Conservation (phyloP, 805 yeast species). For the Wickerhamiella allomyrinae region DNA sequence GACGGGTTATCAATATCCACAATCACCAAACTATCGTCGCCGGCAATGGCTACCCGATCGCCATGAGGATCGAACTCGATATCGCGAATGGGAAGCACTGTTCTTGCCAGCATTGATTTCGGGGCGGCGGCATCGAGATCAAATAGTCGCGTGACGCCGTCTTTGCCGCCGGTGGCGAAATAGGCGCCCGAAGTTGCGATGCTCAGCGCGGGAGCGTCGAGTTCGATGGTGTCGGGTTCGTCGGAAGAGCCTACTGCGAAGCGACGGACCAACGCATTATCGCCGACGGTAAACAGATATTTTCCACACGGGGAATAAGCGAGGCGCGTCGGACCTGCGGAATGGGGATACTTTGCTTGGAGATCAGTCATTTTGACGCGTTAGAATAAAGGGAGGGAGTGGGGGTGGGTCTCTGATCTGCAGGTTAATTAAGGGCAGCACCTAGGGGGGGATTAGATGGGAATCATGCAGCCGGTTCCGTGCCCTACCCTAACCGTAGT, state of each 20-base stretch:
- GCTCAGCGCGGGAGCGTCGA: conserved; percentile 15
- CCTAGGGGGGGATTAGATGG: too few species aligned
- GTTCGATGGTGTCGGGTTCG: conserved; percentile 24
- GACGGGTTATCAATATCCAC: conserved; percentile 24
- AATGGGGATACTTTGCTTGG: conserved; percentile 24
- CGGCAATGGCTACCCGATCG: conserved; percentile 24
- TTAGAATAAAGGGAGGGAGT: neutral
- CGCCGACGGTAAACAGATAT: conserved; percentile 25
- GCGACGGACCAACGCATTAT: conserved; percentile 23
- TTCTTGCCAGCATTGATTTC: conserved; percentile 17
- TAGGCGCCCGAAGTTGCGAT: conserved; percentile 17
- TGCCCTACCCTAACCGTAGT: too few species aligned
- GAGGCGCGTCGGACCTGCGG: conserved; percentile 22
- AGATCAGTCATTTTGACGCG: conserved; percentile 2
- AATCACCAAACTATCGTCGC: conserved; percentile 23
- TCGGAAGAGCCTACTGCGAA: conserved; percentile 19
- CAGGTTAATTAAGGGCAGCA: too few species aligned
- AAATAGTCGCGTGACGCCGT: conserved; percentile 27
- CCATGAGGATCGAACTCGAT: conserved; percentile 25
- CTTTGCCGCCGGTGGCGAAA: conserved; percentile 32
- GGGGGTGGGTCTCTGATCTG: neutral
- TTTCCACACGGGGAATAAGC: conserved; percentile 24
- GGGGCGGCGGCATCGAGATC: conserved; percentile 14
- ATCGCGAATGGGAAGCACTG: conserved; percentile 24
- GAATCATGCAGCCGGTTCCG: too few species aligned